These are phyloP conservation scores for Neltuma alba DNA, from an alignment of 306 rosid species.

Conservation along the genomic window DNA sequence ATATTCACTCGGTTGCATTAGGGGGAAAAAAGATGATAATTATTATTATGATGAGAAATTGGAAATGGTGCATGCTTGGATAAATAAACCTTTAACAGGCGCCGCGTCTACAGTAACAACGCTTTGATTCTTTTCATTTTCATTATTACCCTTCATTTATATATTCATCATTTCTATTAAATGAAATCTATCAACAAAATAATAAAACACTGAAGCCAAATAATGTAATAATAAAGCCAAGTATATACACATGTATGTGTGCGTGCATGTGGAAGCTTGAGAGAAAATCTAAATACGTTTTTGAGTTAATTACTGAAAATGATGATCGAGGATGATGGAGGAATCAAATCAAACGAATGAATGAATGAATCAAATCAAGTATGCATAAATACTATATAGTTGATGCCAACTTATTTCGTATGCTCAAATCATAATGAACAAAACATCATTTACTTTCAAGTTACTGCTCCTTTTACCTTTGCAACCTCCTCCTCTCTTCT, in stretches of 20 bases:
- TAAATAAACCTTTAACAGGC: no score
- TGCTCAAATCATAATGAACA: conserved; percentile 33
- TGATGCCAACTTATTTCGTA: background rate
- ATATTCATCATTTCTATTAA: background rate
- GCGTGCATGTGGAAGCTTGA: background rate
- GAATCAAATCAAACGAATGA: background rate
- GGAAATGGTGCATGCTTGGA: conserved; percentile 4
- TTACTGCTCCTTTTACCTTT: background rate
- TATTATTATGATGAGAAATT: background rate
- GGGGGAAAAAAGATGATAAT: background rate
- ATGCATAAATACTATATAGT: conserved; percentile 1
- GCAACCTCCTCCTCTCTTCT: background rate
- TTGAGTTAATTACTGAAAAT: background rate
- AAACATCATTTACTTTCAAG: conserved; percentile 6
- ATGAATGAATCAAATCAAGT: conserved; percentile 5
- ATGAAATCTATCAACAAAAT: background rate
- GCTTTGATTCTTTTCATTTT: background rate
- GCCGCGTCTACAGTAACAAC: no score
- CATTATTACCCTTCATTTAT: background rate
- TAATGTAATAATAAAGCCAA: no score
- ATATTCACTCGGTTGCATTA: background rate
- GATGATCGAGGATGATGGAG: conserved; percentile 18
- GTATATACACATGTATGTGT: background rate
- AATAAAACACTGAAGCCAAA: background rate
- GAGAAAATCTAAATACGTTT: background rate